These are phyloP conservation scores for Epithemia pelagica DNA, from an alignment of 108 stramenopile species.

Conservation along the genomic window DNA sequence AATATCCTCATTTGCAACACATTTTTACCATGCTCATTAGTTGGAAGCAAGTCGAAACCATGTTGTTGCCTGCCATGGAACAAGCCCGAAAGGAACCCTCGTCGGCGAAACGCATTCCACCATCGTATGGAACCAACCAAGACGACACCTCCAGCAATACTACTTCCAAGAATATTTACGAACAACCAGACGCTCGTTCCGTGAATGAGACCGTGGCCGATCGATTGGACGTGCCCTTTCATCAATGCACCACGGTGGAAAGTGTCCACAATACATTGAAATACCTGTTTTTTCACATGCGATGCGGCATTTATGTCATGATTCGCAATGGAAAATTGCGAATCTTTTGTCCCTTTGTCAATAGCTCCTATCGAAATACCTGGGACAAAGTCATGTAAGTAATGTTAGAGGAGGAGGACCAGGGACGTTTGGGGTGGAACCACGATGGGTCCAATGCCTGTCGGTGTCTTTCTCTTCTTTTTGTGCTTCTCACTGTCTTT, in stretches of 20 bases:
- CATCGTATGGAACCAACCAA: constrained; percentile 43
- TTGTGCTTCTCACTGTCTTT: too few species aligned
- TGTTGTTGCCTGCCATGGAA: constrained; percentile 65
- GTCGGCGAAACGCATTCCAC: constrained; percentile 42
- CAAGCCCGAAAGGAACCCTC: constrained; percentile 72
- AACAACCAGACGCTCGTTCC: constrained; percentile 39
- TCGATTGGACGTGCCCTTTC: constrained; percentile 79
- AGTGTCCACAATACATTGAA: constrained; percentile 80
- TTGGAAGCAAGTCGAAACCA: constrained; percentile 78
- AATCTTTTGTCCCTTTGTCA: constrained; percentile 94
- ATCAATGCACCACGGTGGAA: constrained; percentile 67
- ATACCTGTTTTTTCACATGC: constrained; percentile 98
- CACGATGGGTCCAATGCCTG: too few species aligned
- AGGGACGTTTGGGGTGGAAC: too few species aligned
- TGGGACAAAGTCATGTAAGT: constrained; percentile 74
- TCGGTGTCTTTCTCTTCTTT: too few species aligned
- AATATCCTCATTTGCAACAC: constrained; percentile 73
- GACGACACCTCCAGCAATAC: constrained; percentile 29
- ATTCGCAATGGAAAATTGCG: constrained; percentile 82
- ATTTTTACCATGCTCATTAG: constrained; percentile 80
- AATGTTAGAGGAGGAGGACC: too few species aligned
- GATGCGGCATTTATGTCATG: constrained; percentile 97
- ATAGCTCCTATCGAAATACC: constrained; percentile 85
- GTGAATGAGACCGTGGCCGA: constrained; percentile 59
- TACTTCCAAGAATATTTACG: constrained; percentile 73